phyloP scores from a whole-genome alignment of 306 rosid genomes.

The Prunus persica region Prunus_persica_NCBIv2 NC_034014.1:25633501-25634000 shows the following conservation, averaged over 20 bases:
- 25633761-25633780: conserved; percentile 60
- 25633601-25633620: too few relatives aligned
- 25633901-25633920: not conserved
- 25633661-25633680: not conserved
- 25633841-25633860: not conserved
- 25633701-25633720: conserved; percentile 57
- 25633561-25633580: too few relatives aligned
- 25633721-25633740: conserved; percentile 50
- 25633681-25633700: not conserved
- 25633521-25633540: too few relatives aligned
- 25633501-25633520: too few relatives aligned
- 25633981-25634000: too few relatives aligned
- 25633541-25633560: too few relatives aligned
- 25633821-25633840: conserved; percentile 35
- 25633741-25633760: conserved; percentile 62
- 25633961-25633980: too few relatives aligned
- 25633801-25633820: conserved; percentile 33
- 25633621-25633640: not conserved
- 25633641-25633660: conserved; percentile 1
- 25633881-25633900: not conserved
- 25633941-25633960: not conserved
- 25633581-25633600: too few relatives aligned
- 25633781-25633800: conserved; percentile 56
- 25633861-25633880: not conserved
- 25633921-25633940: not conserved